Base-by-base conservation (phyloP, 495 filamentous ascomycete genomes). In the Entonaema liquescens region DNA sequence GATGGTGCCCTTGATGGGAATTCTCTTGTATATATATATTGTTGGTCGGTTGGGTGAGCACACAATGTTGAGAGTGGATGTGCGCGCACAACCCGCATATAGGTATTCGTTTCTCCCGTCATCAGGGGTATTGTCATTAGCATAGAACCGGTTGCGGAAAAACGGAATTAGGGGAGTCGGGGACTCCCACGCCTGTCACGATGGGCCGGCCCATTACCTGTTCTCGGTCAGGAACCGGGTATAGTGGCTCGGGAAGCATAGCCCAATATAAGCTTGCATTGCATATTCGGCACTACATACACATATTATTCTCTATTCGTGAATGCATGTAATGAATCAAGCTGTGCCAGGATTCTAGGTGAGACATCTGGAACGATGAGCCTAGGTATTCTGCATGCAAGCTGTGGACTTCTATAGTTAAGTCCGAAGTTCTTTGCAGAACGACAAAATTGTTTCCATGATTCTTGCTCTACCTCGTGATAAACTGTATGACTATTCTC, bases 201-300 rank as follows among this genome's bases (percentile, higher is more conserved):
- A 36, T 55, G 52, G 26, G 61, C 33, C 29, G 50, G 50, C 19
- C 17, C n/a, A 38, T 47, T 13, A n/a, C 12, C 5, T 35, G 21
- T 33, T 28, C 6, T 29, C 47, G 28, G 31, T 26, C 47, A 40
- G 29, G 47, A 25, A 40, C 47, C 47, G 52, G 47, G 28, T 40
- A 23, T 38, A 53, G 23, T 29, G 19, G 47, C 11, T 29, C 6
- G 17, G 26, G n/a, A 5, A 64, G 33, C 35, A 56, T 25, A 53
- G 49, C 25, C 21, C 19, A 64, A 64, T 55, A 56, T 44, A 47
- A 31, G 23, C 28, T 33, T 55, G 33, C 59, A 62, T 62, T 31
- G 31, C 13, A 50, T 53, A 13, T 26, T 28, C 4, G 23, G 23
- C 1, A 47, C 42, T 23, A 47, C 19, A 8, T n/a, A n/a, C 21